Conservation (phyloP, 305 asterid genomes). For the Rubia balearica region DNA sequence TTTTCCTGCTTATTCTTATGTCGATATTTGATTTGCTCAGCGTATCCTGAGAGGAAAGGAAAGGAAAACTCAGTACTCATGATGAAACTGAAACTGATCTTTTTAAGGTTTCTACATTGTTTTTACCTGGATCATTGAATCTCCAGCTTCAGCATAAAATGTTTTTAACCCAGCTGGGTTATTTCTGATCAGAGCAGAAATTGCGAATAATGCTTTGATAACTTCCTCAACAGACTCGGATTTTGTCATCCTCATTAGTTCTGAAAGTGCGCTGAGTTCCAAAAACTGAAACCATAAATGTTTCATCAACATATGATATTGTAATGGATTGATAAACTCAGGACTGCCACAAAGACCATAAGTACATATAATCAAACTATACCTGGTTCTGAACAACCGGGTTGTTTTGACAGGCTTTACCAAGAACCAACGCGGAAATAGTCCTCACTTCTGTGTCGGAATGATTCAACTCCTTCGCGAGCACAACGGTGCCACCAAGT, state of each 20-base stretch:
- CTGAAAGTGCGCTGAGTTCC: slow-evolving; percentile 54
- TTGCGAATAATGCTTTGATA: slow-evolving; percentile 64
- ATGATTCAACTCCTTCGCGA: slow-evolving; percentile 46
- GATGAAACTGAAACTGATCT: neutral
- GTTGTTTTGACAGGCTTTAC: slow-evolving; percentile 87
- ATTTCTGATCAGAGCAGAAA: slow-evolving; percentile 74
- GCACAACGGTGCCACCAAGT: slow-evolving; percentile 58
- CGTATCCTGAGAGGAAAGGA: slow-evolving; percentile 37
- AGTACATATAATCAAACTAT: slow-evolving; percentile 7
- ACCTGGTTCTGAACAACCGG: slow-evolving; percentile 78
- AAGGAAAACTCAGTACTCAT: neutral
- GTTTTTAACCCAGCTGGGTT: slow-evolving; percentile 47
- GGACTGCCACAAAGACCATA: neutral
- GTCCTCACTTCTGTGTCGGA: slow-evolving; percentile 50
- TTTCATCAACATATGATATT: slow-evolving; percentile 6
- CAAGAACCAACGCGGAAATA: slow-evolving; percentile 63
- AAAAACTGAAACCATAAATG: slow-evolving; percentile 44
- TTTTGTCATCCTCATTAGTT: slow-evolving; percentile 54
- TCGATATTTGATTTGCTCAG: slow-evolving; percentile 60
- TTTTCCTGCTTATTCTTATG: slow-evolving; percentile 56
- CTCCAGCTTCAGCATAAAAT: slow-evolving; percentile 64
- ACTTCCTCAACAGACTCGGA: slow-evolving; percentile 61
- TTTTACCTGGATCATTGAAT: slow-evolving; percentile 72
- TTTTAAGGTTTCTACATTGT: neutral
- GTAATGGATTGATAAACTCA: neutral